Evolutionary conservation across 805 yeast genomes (phyloP).

Genomic region (Groenewaldozyma tartarivorans): DNA sequence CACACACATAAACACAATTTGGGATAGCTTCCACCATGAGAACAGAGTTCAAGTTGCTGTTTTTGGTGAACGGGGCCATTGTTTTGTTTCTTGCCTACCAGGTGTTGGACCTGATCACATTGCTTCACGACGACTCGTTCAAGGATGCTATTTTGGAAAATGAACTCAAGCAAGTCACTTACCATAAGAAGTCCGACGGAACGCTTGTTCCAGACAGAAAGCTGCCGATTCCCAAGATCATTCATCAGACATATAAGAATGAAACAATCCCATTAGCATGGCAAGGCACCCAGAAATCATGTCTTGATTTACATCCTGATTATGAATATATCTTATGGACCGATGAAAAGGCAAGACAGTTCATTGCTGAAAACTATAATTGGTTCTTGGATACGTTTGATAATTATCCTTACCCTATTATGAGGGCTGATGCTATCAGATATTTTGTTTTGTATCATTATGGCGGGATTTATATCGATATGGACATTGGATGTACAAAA

Average conservation of each 20-base stretch:
- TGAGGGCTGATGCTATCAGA: constrained; percentile 85
- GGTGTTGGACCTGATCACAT: constrained; percentile 61
- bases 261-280: constrained; percentile 70
- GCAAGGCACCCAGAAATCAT: constrained; percentile 67
- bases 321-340: constrained; percentile 83
- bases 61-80: constrained; percentile 17
- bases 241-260: constrained; percentile 88
- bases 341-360: constrained; percentile 69
- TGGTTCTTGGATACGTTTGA: constrained; percentile 83
- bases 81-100: constrained; percentile 42
- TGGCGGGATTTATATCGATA: constrained; percentile 85
- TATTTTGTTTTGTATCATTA: constrained; percentile 74
- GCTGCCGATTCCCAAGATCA: constrained; percentile 72
- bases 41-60: constrained; percentile 14
- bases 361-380: constrained; percentile 68
- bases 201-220: constrained; percentile 5
- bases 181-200: constrained; percentile 24
- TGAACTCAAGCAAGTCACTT: constrained; percentile 48
- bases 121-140: constrained; percentile 63
- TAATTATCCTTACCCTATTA: constrained; percentile 66
- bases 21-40: constrained; percentile 12
- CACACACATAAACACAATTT: too few species aligned
- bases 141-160: constrained; percentile 51
- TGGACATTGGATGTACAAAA: constrained; percentile 81
- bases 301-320: constrained; percentile 75